Percentiles rank a stretch among this genome's conserved stretches.
Conservation (phyloP, 2,329 filamentous ascomycete species). For the Monosporascus sp. region DNA sequence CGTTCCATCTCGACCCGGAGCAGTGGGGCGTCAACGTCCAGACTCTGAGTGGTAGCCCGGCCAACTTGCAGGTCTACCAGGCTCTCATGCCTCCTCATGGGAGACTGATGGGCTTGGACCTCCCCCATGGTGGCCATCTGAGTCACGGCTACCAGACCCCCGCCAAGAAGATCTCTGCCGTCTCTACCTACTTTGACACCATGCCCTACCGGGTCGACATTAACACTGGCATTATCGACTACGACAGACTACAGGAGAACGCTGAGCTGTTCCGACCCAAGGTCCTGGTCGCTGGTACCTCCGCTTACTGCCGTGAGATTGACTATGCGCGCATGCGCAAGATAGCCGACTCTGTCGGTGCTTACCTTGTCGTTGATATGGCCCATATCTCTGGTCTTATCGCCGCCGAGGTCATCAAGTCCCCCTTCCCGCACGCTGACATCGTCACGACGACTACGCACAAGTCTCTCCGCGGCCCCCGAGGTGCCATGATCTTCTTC, state of each 20-base stretch:
- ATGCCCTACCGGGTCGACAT: constrained; percentile 90
- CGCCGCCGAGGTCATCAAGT: constrained; percentile 86
- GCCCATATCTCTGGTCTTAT: constrained; percentile 97
- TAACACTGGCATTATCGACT: constrained; percentile 94
- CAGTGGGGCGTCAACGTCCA: constrained; percentile 99
- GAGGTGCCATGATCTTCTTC: constrained; percentile 99
- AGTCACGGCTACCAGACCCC: constrained; percentile 97
- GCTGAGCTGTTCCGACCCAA: constrained; percentile 92
- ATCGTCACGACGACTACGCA: constrained; percentile 98
- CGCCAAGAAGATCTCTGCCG: constrained; percentile 91
- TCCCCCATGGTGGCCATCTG: constrained; percentile 90
- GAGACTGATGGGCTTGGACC: constrained; percentile 91
- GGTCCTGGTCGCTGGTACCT: constrained; percentile 92
- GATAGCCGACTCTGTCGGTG: constrained; percentile 88
- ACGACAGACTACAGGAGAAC: constrained; percentile 85
- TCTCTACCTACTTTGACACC: constrained; percentile 99
- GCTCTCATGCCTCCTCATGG: constrained; percentile 95
- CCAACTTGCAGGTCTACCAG: constrained; percentile 97
- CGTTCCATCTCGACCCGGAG: constrained; percentile 77
- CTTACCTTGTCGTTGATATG: constrained; percentile 96
- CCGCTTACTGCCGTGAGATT: constrained; percentile 95
- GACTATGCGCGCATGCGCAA: constrained; percentile 95
- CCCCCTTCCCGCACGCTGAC: constrained; percentile 87
- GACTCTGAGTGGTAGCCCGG: constrained; percentile 84
- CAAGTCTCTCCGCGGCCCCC: constrained; percentile 95